Conservation (phyloP, 495 filamentous ascomycete species). For the Neurospora sp. region DNA sequence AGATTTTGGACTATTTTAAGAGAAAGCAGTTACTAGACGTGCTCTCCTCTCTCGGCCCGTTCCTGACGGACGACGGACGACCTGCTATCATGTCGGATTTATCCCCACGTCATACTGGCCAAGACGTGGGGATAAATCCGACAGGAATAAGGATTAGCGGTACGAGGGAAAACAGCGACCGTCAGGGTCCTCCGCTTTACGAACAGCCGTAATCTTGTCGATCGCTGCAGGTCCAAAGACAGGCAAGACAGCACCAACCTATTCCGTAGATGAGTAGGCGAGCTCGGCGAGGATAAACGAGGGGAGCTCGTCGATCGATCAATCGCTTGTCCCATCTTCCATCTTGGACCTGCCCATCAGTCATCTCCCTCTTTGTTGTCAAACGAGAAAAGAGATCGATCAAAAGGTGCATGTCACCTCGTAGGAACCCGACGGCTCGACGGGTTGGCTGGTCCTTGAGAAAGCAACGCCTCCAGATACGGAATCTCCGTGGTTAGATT, state of each 20-base stretch:
- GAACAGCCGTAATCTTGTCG: neutral
- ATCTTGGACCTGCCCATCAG: neutral
- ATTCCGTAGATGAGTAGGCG: neutral
- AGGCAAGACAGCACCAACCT: neutral
- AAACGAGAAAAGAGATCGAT: neutral
- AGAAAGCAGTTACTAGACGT: neutral
- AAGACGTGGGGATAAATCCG: no score
- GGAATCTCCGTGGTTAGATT: neutral
- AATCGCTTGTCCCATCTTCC: neutral
- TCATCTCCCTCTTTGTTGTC: neutral
- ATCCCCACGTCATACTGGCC: no score
- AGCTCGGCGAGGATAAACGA: neutral
- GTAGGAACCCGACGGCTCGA: neutral
- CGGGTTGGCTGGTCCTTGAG: neutral
- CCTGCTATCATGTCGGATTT: neutral
- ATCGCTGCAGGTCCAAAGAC: neutral
- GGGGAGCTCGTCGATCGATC: neutral
- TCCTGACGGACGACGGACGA: neutral
- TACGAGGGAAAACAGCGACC: neutral
- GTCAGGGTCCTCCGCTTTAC: neutral
- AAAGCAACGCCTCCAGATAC: neutral
- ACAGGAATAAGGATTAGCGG: no score
- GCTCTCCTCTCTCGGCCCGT: neutral
- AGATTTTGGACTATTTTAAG: neutral
- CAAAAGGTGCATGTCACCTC: neutral